These are phyloP conservation scores for Sporothrix euskadiensis DNA, from an alignment of 2,329 filamentous ascomycete genomes.

Conservation along the genomic window DNA sequence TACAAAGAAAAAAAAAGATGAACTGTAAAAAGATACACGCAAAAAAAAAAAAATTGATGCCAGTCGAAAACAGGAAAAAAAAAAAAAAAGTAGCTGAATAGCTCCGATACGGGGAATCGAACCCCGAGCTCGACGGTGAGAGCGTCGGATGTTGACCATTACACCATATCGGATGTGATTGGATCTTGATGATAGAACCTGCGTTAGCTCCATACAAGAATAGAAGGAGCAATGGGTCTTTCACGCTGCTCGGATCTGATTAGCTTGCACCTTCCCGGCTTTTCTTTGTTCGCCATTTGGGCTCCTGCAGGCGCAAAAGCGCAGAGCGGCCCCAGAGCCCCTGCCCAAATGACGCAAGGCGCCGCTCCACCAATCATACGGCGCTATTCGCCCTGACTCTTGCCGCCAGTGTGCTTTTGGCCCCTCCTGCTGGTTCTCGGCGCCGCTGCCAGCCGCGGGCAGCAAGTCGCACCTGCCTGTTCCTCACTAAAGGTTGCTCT, in stretches of 20 bases:
- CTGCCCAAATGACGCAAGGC: constrained; percentile 24
- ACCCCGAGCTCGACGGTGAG: constrained; percentile 34
- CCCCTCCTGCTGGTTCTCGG: constrained; percentile 10
- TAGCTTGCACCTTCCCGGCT: not conserved
- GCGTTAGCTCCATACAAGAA: not conserved
- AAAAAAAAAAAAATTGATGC: not conserved
- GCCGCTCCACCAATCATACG: constrained; percentile 13
- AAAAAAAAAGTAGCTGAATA: constrained; percentile 17
- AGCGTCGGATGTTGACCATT: constrained; percentile 34
- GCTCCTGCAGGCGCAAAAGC: not conserved
- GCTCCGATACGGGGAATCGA: constrained; percentile 34
- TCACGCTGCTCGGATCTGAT: not conserved
- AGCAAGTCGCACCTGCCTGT: not conserved
- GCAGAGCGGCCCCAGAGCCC: not conserved
- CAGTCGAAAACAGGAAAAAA: not conserved
- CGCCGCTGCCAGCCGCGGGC: constrained; percentile 15
- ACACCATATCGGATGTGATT: constrained; percentile 33
- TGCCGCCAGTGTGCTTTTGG: not conserved
- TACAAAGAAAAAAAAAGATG: not conserved
- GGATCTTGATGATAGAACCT: not conserved
- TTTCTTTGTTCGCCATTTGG: constrained; percentile 5
- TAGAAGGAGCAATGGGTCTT: not conserved
- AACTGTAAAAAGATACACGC: not conserved
- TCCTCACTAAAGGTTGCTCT: not conserved
- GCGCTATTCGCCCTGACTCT: not conserved